Conservation (phyloP, 345 rosid species). For the Salix koriyanagi region DNA sequence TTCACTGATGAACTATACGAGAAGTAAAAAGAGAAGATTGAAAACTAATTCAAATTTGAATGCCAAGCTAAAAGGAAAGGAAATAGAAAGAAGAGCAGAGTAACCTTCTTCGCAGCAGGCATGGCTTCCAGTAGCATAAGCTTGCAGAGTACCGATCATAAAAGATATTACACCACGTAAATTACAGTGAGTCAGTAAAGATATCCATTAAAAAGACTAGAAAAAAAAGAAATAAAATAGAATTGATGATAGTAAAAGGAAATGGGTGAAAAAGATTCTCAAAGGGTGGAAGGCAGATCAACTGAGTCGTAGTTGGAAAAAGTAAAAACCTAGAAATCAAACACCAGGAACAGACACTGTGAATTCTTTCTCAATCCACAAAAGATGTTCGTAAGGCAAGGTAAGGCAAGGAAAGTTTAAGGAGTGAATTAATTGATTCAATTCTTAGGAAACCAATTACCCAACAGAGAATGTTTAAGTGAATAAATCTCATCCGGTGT, state of each 20-base stretch:
- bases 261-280: not conserved
- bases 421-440: not conserved
- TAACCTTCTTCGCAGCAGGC: conserved; percentile 8
- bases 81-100: not conserved
- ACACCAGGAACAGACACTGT: not conserved
- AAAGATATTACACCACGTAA: not conserved
- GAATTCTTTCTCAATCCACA: too few relatives aligned
- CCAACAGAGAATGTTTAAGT: not conserved
- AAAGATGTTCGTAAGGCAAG: too few relatives aligned
- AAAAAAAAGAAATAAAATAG: too few relatives aligned
- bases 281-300: not conserved
- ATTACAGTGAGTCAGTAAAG: not conserved
- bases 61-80: not conserved
- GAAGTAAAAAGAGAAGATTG: not conserved
- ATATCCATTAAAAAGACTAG: not conserved
- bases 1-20: not conserved
- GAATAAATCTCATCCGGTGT: not conserved
- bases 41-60: not conserved
- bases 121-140: not conserved
- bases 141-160: not conserved
- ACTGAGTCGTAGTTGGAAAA: not conserved
- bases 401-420: not conserved
- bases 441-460: not conserved
- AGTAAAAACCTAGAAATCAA: not conserved
- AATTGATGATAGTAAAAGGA: not conserved